Evolutionary conservation across 2,329 filamentous ascomycete species (phyloP).

Genomic region (Davidsoniella australis): DNA sequence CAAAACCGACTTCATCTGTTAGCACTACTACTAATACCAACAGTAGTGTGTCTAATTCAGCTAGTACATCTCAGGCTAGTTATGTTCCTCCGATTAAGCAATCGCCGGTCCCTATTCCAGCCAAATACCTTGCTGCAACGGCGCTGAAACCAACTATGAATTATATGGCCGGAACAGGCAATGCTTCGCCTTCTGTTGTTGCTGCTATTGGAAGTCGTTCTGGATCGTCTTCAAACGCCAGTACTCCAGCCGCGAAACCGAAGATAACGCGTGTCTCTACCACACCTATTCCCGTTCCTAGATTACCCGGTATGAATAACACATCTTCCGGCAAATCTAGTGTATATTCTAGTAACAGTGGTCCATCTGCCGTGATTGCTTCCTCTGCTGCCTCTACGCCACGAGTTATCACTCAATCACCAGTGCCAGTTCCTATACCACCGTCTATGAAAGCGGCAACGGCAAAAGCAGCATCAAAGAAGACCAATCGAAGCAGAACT

Average conservation of each 20-base stretch:
- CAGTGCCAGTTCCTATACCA: neutral
- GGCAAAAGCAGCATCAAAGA: neutral
- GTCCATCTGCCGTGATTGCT: neutral
- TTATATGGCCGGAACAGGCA: neutral
- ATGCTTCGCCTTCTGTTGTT: neutral
- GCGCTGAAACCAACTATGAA: conserved; percentile 4
- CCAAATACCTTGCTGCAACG: conserved; percentile 20
- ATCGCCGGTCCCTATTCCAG: conserved; percentile 28
- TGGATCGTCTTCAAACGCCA: neutral
- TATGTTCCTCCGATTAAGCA: conserved; percentile 20
- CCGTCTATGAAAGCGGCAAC: neutral
- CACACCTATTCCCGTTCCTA: conserved; percentile 21
- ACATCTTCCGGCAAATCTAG: neutral
- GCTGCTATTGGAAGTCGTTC: neutral
- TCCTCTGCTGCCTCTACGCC: neutral
- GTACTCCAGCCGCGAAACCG: conserved; percentile 9
- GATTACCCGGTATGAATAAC: neutral
- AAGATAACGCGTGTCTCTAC: conserved; percentile 13
- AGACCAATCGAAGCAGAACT: neutral
- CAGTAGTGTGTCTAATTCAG: no score
- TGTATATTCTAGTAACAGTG: neutral
- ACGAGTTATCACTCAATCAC: conserved; percentile 8
- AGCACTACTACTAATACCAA: no score
- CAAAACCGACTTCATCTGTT: no score
- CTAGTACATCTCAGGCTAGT: no score